Evolutionary conservation across 495 filamentous ascomycete species (phyloP).

Genomic region (Penicillium ucsense): DNA sequence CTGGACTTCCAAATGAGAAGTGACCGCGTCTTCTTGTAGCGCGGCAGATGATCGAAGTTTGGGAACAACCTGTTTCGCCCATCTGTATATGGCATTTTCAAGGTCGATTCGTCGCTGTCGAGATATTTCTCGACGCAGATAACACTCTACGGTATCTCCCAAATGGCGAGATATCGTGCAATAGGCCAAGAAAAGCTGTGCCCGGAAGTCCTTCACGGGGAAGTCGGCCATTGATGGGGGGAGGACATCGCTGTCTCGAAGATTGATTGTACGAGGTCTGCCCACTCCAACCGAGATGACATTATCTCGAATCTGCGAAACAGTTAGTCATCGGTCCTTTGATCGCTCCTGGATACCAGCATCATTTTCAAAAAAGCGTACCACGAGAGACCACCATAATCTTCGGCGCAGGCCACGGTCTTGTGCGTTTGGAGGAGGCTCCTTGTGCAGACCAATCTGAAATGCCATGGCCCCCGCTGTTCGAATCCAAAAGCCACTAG

Average conservation of each 20-base stretch:
- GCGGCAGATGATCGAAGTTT: conserved; percentile 12
- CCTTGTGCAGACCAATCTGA: conserved; percentile 22
- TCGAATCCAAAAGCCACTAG: conserved; percentile 23
- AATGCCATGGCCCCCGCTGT: conserved; percentile 24
- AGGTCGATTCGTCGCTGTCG: conserved; percentile 16
- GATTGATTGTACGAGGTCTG: conserved; percentile 20
- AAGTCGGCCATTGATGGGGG: conserved; percentile 21
- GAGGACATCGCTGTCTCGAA: conserved; percentile 21
- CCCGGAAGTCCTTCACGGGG: conserved; percentile 15
- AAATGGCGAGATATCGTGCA: conserved; percentile 18
- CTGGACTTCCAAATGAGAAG: conserved; percentile 14
- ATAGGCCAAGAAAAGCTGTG: conserved; percentile 17
- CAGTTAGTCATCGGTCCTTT: neutral
- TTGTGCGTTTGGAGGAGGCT: conserved; percentile 13
- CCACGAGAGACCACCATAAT: conserved; percentile 24
- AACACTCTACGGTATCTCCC: conserved; percentile 20
- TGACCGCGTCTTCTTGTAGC: conserved; percentile 11
- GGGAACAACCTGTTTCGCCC: conserved; percentile 21
- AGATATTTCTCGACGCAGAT: conserved; percentile 17
- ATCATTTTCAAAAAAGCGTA: neutral
- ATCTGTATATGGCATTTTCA: conserved; percentile 21
- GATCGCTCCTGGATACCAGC: neutral
- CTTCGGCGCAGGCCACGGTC: conserved; percentile 18
- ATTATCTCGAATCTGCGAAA: conserved; percentile 18
- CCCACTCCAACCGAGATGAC: conserved; percentile 22